Percentiles rank a stretch among this genome's conserved stretches.
phyloP scores from a whole-genome alignment of 495 filamentous ascomycete genomes.

The Aspergillus mulundensis region DNA sequence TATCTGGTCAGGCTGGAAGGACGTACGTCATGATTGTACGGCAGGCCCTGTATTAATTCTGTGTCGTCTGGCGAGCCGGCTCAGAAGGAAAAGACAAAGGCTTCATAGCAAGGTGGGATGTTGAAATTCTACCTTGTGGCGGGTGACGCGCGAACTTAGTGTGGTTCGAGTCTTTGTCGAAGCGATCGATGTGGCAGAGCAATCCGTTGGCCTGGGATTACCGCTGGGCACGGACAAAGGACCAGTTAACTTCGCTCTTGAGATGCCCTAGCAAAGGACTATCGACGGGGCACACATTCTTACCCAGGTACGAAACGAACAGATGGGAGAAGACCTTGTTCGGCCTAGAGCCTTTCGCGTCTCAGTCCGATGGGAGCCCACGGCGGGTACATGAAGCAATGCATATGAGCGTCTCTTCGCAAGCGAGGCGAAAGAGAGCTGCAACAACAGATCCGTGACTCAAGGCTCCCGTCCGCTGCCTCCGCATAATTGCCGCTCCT shows the following conservation, averaged over 20 bases:
- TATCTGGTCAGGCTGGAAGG: constrained; percentile 10
- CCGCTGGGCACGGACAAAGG: constrained; percentile 14
- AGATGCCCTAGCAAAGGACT: constrained; percentile 16
- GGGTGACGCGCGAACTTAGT: constrained; percentile 5
- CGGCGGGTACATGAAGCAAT: constrained; percentile 14
- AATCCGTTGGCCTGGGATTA: constrained; percentile 17
- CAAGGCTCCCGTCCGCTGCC: background rate
- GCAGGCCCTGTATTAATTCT: constrained; percentile 6
- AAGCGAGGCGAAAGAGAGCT: constrained; percentile 7
- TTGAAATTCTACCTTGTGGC: constrained; percentile 19
- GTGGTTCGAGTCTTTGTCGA: constrained; percentile 12
- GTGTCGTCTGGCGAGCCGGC: constrained; percentile 11
- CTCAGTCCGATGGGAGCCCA: constrained; percentile 12
- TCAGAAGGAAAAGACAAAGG: constrained; percentile 17
- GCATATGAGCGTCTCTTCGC: constrained; percentile 3
- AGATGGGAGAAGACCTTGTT: constrained; percentile 22
- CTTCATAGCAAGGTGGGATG: constrained; percentile 13
- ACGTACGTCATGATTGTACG: constrained; percentile 34
- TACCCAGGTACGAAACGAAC: constrained; percentile 29
- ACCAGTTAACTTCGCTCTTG: constrained; percentile 25
- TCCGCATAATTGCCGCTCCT: background rate
- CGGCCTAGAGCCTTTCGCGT: constrained; percentile 21
- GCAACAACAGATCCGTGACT: background rate
- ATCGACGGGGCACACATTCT: constrained; percentile 25
- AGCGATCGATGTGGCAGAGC: constrained; percentile 17